Evolutionary conservation across 2,329 filamentous ascomycete genomes (phyloP), one percentile per base, ranked within the genome.

Genomic region (Fusarium brachygibbosum): DNA sequence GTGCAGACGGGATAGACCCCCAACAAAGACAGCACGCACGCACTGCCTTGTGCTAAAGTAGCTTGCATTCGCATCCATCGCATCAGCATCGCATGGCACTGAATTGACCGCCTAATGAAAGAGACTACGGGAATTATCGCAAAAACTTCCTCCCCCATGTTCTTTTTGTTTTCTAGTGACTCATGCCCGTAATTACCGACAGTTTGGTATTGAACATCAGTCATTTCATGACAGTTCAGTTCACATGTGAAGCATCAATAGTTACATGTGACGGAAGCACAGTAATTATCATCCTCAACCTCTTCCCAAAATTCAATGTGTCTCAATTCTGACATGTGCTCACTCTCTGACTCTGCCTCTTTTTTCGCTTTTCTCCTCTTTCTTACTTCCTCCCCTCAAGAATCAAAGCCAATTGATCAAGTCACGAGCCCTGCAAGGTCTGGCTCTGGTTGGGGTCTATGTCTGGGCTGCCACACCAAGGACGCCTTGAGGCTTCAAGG

Each of bases 381-480:
- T 51, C 48, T 51, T 51, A 40, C 48, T 38, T 31, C 2, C 17
- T 37, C 34, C 34, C 34, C 34, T 19, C 28, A 52, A 25, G 58
- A 45, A 11, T 13, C 34, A 29, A 50, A 51, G 23, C 60, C 60
- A 49, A 63, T 63, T 58, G 32, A 56, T 42, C 51, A 57, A 53
- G 63, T 69, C 66, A 70, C 67, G 66, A 62, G 67, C 67, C 37
- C 42, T 63, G 37, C 49, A 63, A 59, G 64, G 25, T 35, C 66
- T 69, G 66, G 29, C 55, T 59, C 53, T 59, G 41, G 42, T 45
- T 45, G 28, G 42, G 25, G 48, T 50, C 45, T 59, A 19, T 41
- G 45, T 32, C 50, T 41, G 19, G 60, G 60, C 57, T 69, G 44
- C 66, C 66, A 66, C 66, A 67, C 61, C 12, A 42, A 29, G 46